These are phyloP conservation scores for Leishmania mexicana DNA, from an alignment of 208 protist species.

Conservation along the genomic window DNA sequence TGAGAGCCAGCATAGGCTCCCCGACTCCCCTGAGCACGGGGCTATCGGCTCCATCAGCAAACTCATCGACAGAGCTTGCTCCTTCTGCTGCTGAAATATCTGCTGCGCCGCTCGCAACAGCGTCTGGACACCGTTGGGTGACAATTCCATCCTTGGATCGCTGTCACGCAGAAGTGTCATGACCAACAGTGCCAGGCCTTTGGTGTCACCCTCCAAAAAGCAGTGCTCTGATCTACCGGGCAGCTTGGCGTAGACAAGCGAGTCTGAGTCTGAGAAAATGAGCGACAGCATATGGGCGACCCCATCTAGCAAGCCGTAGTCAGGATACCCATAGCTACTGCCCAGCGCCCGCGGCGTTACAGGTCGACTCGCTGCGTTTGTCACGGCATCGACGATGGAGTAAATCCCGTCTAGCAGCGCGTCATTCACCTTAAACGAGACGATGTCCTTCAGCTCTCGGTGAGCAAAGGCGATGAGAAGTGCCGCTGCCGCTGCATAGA, in stretches of 20 bases:
- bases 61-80: conserved; percentile 53
- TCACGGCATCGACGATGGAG: conserved; percentile 47
- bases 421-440: conserved; percentile 68
- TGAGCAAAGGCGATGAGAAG: conserved; percentile 81
- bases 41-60: conserved; percentile 59
- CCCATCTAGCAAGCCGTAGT: conserved; percentile 89
- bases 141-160: conserved; percentile 72
- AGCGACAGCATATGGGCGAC: conserved; percentile 87
- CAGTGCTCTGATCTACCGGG: conserved; percentile 19
- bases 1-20: conserved; percentile 46
- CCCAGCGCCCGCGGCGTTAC: conserved; percentile 69
- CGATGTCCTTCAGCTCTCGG: conserved; percentile 82
- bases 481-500: conserved; percentile 70
- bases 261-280: conserved; percentile 78
- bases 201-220: conserved; percentile 64
- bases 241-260: conserved; percentile 59
- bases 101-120: conserved; percentile 77
- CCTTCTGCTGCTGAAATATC: conserved; percentile 54
- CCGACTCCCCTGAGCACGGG: conserved; percentile 46
- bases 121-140: conserved; percentile 78
- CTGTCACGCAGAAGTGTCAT: conserved; percentile 77
- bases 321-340: conserved; percentile 87
- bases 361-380: conserved; percentile 31
- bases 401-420: conserved; percentile 48
- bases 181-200: conserved; percentile 50